These are phyloP conservation scores for Pythium insidiosum DNA, from an alignment of 352 stramenopile genomes.

Conservation along the genomic window DNA sequence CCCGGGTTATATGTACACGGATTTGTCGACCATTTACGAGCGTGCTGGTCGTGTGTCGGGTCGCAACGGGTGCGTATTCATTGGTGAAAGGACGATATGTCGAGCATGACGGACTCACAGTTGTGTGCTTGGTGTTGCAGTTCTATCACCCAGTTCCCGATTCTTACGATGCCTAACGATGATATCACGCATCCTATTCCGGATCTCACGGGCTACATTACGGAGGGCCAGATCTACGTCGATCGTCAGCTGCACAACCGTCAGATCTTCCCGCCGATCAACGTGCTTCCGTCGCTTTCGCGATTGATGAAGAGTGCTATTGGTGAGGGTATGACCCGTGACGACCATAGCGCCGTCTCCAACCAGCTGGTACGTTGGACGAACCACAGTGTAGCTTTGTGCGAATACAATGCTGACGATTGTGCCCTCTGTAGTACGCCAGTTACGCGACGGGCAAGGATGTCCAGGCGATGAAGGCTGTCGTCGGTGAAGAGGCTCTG, in stretches of 20 bases:
- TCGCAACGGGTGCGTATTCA: constrained; percentile 85
- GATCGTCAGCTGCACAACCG: constrained; percentile 97
- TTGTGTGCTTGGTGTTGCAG: constrained; percentile 8
- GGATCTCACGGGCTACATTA: constrained; percentile 99
- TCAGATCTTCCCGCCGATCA: constrained; percentile 99
- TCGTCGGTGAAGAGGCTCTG: constrained; percentile 98
- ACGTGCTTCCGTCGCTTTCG: constrained; percentile 97
- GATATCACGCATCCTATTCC: constrained; percentile 99
- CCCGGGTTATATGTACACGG: constrained; percentile 99
- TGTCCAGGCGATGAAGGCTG: constrained; percentile 99
- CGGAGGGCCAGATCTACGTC: constrained; percentile 98
- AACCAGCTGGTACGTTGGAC: constrained; percentile 93
- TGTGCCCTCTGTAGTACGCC: constrained; percentile 36
- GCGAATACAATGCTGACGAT: too few species aligned
- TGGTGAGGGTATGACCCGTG: constrained; percentile 98
- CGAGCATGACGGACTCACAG: too few species aligned
- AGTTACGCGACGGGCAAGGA: constrained; percentile 93
- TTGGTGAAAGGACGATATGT: too few species aligned
- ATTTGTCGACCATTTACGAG: constrained; percentile 99
- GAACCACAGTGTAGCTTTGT: not conserved
- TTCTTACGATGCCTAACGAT: constrained; percentile 99
- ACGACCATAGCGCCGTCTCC: constrained; percentile 97
- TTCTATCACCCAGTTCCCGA: constrained; percentile 99
- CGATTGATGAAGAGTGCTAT: constrained; percentile 99
- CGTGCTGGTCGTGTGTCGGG: constrained; percentile 95